Evolutionary conservation across 139 green algal species (phyloP), one percentile per base, ranked within the genome.

Genomic region (Micromonas pusilla): DNA sequence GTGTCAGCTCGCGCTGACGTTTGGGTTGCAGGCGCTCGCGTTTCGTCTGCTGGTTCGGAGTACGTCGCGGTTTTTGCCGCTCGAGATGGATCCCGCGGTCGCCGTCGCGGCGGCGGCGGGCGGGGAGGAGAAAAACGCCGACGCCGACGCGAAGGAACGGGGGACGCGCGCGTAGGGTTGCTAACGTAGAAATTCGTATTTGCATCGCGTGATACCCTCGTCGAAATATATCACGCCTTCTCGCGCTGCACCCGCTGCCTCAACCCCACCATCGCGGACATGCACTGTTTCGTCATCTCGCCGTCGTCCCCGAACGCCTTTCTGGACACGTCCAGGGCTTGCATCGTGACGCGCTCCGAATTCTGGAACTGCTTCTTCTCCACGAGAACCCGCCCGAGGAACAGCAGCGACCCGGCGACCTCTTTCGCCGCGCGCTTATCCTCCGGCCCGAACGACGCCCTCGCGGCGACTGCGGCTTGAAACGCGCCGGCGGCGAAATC

Each of bases 331-430:
- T 73, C 33, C 13, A 73, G n/a, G 13, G 66, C 66, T 26, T 52
- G 31, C 0, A 31, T 9, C 2, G 31, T 52, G 21, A 73, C 33
- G 13, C 37, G 34, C 66, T 54, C 33, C 31, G 66, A 19, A 2
- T 73, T 31, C 32, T 20, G 23, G 13, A 23, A 3, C 26, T 73
- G 9, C 0, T 36, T 36, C 21, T 53, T 28, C 1, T 73, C 66
- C 34, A 53, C 30, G 13, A 73, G n/a, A 20, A 52, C 31, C 33
- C 66, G 31, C n/a, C 66, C 66, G 23, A 73, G 37, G 33, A 73
- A 73, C 66, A 73, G 5, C 32, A 73, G n/a, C 66, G 66, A 73
- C 16, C 66, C 37, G 20, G 52, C 66, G 33, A 20, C 66, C 30
- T 73, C 32, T 53, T 73, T 52, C 16, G n/a, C 31, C 1, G 30